A percentile compares a stretch with the other conserved stretches of the same genome.
Conservation (phyloP, 2,329 filamentous ascomycete species). For the Fusarium mexicanum region DNA sequence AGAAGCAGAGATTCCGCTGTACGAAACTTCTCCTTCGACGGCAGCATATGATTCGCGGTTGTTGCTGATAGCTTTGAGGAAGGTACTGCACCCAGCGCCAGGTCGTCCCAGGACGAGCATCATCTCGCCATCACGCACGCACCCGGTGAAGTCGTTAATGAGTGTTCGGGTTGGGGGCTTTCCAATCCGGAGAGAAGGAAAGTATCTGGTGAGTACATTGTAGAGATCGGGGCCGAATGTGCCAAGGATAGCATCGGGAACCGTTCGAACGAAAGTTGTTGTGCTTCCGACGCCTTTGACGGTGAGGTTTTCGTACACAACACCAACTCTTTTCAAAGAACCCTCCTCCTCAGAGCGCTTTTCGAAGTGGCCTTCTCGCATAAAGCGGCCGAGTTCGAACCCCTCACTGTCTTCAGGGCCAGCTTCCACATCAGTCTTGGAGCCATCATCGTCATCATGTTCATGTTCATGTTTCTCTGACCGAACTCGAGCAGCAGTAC, state of each 20-base stretch:
- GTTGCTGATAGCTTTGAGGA: slow-evolving; percentile 80
- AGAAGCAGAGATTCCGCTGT: slow-evolving; percentile 75
- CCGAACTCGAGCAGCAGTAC: slow-evolving; percentile 13
- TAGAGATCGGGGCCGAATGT: slow-evolving; percentile 86
- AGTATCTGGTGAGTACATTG: slow-evolving; percentile 59
- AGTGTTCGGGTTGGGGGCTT: slow-evolving; percentile 42
- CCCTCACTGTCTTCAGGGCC: slow-evolving; percentile 13
- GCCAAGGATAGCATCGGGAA: slow-evolving; percentile 78
- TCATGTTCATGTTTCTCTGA: slow-evolving; percentile 34
- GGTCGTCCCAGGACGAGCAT: slow-evolving; percentile 70
- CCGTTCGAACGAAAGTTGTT: slow-evolving; percentile 74
- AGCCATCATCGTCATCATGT: slow-evolving; percentile 46
- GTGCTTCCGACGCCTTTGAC: slow-evolving; percentile 76
- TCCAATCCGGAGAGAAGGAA: slow-evolving; percentile 46
- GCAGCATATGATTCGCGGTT: slow-evolving; percentile 71
- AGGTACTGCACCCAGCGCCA: slow-evolving; percentile 79
- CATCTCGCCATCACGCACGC: slow-evolving; percentile 50
- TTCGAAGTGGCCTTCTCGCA: slow-evolving; percentile 35
- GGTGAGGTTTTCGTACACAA: slow-evolving; percentile 79
- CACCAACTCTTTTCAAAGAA: slow-evolving; percentile 80
- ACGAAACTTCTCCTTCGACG: slow-evolving; percentile 75
- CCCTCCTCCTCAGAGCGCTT: slow-evolving; percentile 55
- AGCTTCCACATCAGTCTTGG: slow-evolving; percentile 46
- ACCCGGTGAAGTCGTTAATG: slow-evolving; percentile 48
- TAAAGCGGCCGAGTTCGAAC: slow-evolving; percentile 31